Percentiles rank a stretch among this genome's conserved stretches.
phyloP scores from a whole-genome alignment of 2,329 filamentous ascomycete genomes.

The Colletotrichum musicola region DNA sequence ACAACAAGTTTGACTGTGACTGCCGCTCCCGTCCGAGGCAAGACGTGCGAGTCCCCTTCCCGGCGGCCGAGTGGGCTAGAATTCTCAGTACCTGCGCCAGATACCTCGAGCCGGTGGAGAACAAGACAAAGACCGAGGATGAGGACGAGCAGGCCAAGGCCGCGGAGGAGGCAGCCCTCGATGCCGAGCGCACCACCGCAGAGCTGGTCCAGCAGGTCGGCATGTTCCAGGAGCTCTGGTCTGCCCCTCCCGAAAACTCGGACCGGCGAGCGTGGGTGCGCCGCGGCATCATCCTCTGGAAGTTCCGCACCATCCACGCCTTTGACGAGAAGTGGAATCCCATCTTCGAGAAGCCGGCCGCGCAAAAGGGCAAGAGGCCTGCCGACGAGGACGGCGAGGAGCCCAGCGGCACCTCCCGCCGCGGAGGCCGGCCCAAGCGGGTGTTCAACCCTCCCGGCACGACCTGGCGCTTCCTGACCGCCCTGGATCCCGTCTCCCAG shows the following conservation, averaged over 20 bases:
- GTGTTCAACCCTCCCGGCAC: constrained; percentile 66
- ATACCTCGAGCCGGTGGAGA: constrained; percentile 52
- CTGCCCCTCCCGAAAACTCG: constrained; percentile 57
- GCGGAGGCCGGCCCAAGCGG: constrained; percentile 34
- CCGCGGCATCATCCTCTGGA: constrained; percentile 73
- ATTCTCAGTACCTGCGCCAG: constrained; percentile 69
- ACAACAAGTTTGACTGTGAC: constrained; percentile 61
- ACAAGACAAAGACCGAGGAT: constrained; percentile 42
- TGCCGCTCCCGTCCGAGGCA: constrained; percentile 62
- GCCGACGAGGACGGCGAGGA: constrained; percentile 45
- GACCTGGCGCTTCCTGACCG: constrained; percentile 72
- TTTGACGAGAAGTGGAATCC: constrained; percentile 61
- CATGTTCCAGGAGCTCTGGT: constrained; percentile 78
- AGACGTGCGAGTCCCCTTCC: constrained; percentile 69
- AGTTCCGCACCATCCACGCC: constrained; percentile 66
- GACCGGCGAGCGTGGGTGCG: constrained; percentile 61
- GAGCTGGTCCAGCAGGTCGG: constrained; percentile 71
- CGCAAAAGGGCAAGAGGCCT: constrained; percentile 37
- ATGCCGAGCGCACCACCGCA: constrained; percentile 46
- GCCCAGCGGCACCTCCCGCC: constrained; percentile 40
- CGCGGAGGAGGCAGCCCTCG: constrained; percentile 37
- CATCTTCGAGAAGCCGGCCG: constrained; percentile 49
- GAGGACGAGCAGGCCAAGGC: constrained; percentile 43
- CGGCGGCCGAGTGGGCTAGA: constrained; percentile 69
- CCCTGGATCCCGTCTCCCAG: constrained; percentile 70